Percentiles rank a stretch among this genome's conserved stretches.
These are phyloP conservation scores for Neurospora sp. DNA, from an alignment of 495 filamentous ascomycete species.

Conservation along the genomic window DNA sequence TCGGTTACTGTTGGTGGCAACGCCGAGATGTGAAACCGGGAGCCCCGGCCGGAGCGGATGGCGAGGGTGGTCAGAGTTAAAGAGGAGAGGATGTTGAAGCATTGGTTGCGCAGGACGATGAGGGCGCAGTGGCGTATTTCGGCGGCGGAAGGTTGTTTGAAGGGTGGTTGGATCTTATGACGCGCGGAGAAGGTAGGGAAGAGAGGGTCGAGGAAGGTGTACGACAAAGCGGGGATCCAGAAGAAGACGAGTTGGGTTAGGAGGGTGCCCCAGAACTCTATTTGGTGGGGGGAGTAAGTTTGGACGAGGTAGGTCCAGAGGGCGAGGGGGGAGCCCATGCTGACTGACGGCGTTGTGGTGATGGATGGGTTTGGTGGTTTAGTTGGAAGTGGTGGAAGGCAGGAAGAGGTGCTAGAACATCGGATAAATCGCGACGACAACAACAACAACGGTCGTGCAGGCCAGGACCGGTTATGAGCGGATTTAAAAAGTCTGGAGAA, in stretches of 20 bases:
- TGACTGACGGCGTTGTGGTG: neutral
- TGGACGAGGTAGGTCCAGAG: slow-evolving; percentile 13
- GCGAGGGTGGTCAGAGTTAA: slow-evolving; percentile 19
- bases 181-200: slow-evolving; percentile 37
- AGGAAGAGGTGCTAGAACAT: neutral
- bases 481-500: neutral
- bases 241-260: slow-evolving; percentile 38
- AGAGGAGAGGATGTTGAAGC: slow-evolving; percentile 30
- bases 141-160: slow-evolving; percentile 36
- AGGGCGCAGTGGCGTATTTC: slow-evolving; percentile 37
- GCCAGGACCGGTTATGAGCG: neutral
- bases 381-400: neutral
- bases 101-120: slow-evolving; percentile 39
- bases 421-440: neutral
- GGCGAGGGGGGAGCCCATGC: neutral
- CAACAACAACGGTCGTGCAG: neutral
- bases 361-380: neutral
- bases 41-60: slow-evolving; percentile 7
- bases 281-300: slow-evolving; percentile 7
- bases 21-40: slow-evolving; percentile 27
- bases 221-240: slow-evolving; percentile 39
- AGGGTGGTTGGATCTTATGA: slow-evolving; percentile 47
- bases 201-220: slow-evolving; percentile 31
- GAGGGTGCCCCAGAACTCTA: slow-evolving; percentile 37
- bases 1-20: slow-evolving; percentile 25